phyloP scores from a whole-genome alignment of 2,329 filamentous ascomycete genomes.

The Rhynchosporium secalis region DNA sequence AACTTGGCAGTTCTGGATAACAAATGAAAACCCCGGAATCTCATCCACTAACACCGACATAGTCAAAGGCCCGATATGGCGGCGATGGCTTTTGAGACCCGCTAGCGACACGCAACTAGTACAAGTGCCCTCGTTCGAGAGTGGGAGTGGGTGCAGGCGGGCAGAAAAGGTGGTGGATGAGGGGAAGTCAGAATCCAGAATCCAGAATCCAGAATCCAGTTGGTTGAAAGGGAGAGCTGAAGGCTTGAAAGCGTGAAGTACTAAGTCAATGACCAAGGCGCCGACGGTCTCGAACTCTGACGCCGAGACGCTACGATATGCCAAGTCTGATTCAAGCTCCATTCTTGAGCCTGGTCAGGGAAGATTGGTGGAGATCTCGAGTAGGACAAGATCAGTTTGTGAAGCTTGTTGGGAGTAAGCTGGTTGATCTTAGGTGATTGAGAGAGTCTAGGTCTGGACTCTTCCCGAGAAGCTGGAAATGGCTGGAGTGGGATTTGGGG shows the following conservation, averaged over 20 bases:
- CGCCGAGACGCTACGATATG: not conserved
- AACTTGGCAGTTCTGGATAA: not conserved
- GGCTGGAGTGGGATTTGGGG: no score
- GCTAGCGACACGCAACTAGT: not conserved
- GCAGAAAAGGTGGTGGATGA: not conserved
- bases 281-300: not conserved
- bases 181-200: not conserved
- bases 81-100: not conserved
- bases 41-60: not conserved
- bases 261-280: not conserved
- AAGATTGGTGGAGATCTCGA: not conserved
- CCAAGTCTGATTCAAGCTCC: not conserved
- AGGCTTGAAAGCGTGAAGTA: not conserved
- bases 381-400: not conserved
- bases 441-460: no score
- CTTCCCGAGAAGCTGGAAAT: no score
- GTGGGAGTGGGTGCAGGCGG: not conserved
- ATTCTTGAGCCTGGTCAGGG: not conserved
- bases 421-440: no score
- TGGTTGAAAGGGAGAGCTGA: not conserved
- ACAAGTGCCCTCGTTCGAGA: no score
- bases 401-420: not conserved
- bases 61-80: constrained; percentile 7
- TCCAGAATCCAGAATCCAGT: no score
- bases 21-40: not conserved